phyloP scores from a whole-genome alignment of 495 filamentous ascomycete genomes.

The Podospora comata region DNA sequence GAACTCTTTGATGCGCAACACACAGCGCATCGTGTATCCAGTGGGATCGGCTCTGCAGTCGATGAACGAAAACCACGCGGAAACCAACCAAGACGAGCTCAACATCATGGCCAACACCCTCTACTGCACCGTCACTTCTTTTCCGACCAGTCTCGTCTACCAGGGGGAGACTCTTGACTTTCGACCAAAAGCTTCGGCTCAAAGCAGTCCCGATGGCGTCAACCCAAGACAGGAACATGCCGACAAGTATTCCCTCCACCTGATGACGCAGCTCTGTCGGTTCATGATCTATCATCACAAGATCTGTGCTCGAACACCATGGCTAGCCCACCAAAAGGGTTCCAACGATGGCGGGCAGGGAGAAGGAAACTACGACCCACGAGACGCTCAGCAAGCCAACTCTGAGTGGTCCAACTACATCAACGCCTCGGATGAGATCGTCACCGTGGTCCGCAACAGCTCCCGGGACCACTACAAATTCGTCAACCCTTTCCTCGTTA shows the following conservation, averaged over 20 bases:
- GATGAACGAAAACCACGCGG: neutral
- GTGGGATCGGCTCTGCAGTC: constrained; percentile 9
- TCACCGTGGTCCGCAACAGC: constrained; percentile 24
- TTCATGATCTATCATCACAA: constrained; percentile 37
- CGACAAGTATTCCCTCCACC: constrained; percentile 29
- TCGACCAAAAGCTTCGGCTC: neutral
- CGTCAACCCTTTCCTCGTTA: constrained; percentile 34
- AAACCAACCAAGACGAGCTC: constrained; percentile 11
- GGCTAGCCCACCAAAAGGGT: neutral
- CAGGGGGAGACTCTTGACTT: constrained; percentile 29
- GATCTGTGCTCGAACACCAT: constrained; percentile 23
- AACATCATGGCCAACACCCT: constrained; percentile 26
- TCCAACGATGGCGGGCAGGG: too few species aligned
- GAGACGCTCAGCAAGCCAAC: neutral
- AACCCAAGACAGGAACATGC: constrained; percentile 20
- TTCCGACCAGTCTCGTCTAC: constrained; percentile 25
- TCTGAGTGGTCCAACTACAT: constrained; percentile 27
- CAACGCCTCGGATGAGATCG: constrained; percentile 29
- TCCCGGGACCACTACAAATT: constrained; percentile 23
- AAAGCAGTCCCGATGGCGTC: neutral
- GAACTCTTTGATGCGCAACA: constrained; percentile 33
- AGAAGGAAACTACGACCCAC: neutral
- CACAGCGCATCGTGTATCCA: constrained; percentile 26
- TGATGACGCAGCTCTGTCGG: constrained; percentile 34
- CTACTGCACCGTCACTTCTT: constrained; percentile 23